Evolutionary conservation across 1,284 basidiomycete species (phyloP), one percentile per base, ranked within the genome.

Genomic region (Entoloma clypeatum): DNA sequence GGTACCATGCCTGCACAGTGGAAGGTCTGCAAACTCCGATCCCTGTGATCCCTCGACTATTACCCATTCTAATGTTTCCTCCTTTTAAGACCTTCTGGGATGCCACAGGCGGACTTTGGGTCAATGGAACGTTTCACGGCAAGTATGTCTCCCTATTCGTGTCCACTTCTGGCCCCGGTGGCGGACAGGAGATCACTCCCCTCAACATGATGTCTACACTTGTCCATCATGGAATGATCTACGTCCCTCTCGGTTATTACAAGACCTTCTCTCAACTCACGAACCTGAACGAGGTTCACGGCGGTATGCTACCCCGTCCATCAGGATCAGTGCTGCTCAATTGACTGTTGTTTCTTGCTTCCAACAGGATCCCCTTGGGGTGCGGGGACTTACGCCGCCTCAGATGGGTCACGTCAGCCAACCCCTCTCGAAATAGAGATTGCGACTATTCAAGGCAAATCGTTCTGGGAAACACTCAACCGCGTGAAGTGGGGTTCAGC

Each of bases 71-170:
- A 5, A 17, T n/a, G 56, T 54, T 34, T 45, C 2, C 55, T 19
- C 10, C 9, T 28, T 18, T 22, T 27, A 55, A 89, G 83, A 67
- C 75, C 2, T 86, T 88, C 73, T 86, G 79, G 81, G 93, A 96
- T 59, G 62, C 73, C 4, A 93, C 91, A 7, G 90, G 91, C 49
- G 64, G 60, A 3, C 72, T 88, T 30, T 97, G 92, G 92, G 74
- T 68, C 9, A 49, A 58, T 7, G 88, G 87, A 39, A 75, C 71
- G 0, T 77, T 95, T 36, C 63, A 75, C 37, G 90, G 88, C 56
- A 97, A 96, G 69, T 87, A 85, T 64, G 91, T 75, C 5, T 72
- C 77, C 39, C 63, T 81, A 39, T 89, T 91, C 64, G 74, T 86
- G 40, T 81, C 77, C 18, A 82, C 82, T 1, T 79, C 72, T 14